A percentile compares a stretch with the other conserved stretches of the same genome.
phyloP scores from a whole-genome alignment of 2,329 filamentous ascomycete genomes.

The Paecilomyces variotii region DNA sequence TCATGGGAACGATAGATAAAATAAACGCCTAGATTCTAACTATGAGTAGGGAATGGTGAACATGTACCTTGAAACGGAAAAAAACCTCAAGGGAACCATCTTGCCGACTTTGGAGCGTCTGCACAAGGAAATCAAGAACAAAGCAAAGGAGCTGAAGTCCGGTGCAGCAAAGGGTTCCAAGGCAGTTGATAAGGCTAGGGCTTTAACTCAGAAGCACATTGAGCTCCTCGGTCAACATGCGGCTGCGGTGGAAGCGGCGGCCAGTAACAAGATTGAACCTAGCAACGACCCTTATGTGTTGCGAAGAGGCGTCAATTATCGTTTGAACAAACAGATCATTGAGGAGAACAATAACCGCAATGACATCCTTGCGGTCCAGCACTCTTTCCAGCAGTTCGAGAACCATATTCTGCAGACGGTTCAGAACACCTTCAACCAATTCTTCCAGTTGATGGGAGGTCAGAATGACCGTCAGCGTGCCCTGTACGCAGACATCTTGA shows the following conservation, averaged over 20 bases:
- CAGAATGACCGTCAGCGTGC: constrained; percentile 75
- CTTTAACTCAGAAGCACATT: constrained; percentile 86
- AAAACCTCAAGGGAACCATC: constrained; percentile 77
- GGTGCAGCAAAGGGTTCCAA: constrained; percentile 81
- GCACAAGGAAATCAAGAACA: constrained; percentile 94
- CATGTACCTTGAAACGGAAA: constrained; percentile 83
- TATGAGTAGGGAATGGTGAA: constrained; percentile 65
- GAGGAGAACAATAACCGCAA: constrained; percentile 96
- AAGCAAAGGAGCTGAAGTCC: constrained; percentile 76
- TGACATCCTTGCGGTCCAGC: constrained; percentile 85
- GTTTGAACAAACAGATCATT: constrained; percentile 80
- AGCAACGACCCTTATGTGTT: constrained; percentile 82
- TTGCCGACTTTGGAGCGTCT: constrained; percentile 83
- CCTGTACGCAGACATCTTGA: constrained; percentile 77
- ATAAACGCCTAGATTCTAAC: neutral
- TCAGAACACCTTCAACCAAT: constrained; percentile 73
- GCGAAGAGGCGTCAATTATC: constrained; percentile 70
- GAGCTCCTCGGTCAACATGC: constrained; percentile 84
- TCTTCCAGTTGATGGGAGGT: constrained; percentile 69
- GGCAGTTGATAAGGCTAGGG: constrained; percentile 81
- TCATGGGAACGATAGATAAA: neutral
- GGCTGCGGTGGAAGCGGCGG: constrained; percentile 64
- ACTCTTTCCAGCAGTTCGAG: constrained; percentile 82
- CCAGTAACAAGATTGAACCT: constrained; percentile 61
- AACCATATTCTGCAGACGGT: constrained; percentile 73